Evolutionary conservation across 805 yeast species (phyloP).

Genomic region (Wickerhamomyces queroliae): DNA sequence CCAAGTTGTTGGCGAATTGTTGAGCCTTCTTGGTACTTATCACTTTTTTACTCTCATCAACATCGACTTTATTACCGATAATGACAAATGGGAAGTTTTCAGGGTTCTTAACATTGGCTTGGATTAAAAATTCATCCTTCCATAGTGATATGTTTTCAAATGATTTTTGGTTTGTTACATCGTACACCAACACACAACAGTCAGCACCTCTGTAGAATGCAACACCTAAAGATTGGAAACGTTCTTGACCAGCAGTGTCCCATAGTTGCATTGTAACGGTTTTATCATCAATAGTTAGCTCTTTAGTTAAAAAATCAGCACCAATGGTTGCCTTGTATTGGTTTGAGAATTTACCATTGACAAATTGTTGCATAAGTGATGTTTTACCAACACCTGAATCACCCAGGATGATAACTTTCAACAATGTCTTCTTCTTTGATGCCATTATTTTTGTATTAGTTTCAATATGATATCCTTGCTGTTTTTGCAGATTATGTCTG

Average conservation of each 20-base stretch:
- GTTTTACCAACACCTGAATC: constrained; percentile 98
- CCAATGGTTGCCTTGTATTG: constrained; percentile 98
- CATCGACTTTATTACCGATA: constrained; percentile 91
- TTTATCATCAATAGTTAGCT: constrained; percentile 72
- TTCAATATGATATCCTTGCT: too few relatives aligned
- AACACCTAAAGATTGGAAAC: constrained; percentile 94
- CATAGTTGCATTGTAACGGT: constrained; percentile 66
- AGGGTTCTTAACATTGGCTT: constrained; percentile 90
- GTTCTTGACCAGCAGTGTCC: constrained; percentile 99
- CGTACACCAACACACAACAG: constrained; percentile 94
- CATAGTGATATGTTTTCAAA: constrained; percentile 85
- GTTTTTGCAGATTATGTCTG: too few relatives aligned
- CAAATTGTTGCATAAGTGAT: constrained; percentile 94
- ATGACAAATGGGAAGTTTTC: constrained; percentile 95
- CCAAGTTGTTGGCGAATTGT: constrained; percentile 53
- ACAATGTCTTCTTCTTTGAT: constrained; percentile 62
- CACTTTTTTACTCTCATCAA: constrained; percentile 82
- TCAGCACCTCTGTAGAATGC: constrained; percentile 98
- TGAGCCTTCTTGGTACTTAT: constrained; percentile 56
- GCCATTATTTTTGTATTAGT: constrained; percentile 19
- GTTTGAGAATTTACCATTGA: constrained; percentile 87
- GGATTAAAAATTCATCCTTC: constrained; percentile 94
- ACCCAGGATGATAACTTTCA: constrained; percentile 88
- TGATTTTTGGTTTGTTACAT: constrained; percentile 91
- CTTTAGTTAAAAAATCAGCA: constrained; percentile 93